These are phyloP conservation scores for Aspergillus heteromorphus DNA, from an alignment of 495 filamentous ascomycete species.

Conservation along the genomic window DNA sequence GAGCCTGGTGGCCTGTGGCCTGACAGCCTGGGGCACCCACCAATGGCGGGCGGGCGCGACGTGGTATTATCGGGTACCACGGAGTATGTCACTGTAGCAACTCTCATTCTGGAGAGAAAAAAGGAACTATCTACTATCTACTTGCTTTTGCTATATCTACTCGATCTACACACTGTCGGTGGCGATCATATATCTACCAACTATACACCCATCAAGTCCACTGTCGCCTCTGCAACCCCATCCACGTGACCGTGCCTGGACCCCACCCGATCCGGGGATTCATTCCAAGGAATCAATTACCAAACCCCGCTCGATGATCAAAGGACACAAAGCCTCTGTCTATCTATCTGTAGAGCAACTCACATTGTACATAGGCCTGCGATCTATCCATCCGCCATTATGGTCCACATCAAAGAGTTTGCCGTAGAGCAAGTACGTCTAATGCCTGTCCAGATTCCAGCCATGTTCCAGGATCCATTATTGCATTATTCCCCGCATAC, in stretches of 20 bases:
- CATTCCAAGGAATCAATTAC: too few species aligned
- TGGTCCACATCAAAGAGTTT: conserved; percentile 69
- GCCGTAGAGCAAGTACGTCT: conserved; percentile 67
- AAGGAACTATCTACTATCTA: too few species aligned
- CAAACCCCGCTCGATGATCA: not conserved
- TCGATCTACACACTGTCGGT: too few species aligned
- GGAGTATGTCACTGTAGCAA: not conserved
- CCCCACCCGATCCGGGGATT: not conserved
- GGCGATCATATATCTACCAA: not conserved
- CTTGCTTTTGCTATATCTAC: too few species aligned
- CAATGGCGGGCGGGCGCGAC: not conserved
- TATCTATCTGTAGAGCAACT: not conserved
- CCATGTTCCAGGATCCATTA: not conserved
- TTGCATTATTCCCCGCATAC: conserved; percentile 6
- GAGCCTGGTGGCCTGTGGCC: not conserved
- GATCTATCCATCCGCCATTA: conserved; percentile 23
- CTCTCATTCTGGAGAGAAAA: too few species aligned
- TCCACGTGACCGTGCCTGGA: conserved; percentile 6
- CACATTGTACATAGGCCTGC: not conserved
- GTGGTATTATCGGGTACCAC: not conserved
- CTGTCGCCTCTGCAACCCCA: too few species aligned
- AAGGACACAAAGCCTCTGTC: not conserved
- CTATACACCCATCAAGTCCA: too few species aligned
- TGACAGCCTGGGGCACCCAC: conserved; percentile 22
- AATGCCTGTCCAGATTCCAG: not conserved